Evolutionary conservation across 345 rosid species (phyloP).

Genomic region (Arabidopsis suecica): DNA sequence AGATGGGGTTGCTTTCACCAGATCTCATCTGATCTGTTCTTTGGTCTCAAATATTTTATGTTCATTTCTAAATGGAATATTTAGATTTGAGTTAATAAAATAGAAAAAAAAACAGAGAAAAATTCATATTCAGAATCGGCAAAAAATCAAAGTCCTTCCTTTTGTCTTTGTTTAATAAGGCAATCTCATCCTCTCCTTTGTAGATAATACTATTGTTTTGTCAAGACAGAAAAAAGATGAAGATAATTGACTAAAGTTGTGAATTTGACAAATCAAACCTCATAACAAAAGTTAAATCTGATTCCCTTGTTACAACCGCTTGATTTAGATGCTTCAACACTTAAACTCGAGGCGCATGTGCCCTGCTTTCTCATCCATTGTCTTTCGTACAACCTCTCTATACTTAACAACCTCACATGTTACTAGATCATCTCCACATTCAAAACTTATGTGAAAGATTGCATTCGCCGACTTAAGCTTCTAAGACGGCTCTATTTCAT

Average conservation of each 20-base stretch:
- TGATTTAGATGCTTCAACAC: not conserved
- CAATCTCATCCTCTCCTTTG: not conserved
- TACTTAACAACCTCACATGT: not conserved
- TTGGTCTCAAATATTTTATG: not conserved
- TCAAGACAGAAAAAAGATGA: too few species aligned
- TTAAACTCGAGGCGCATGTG: conserved; percentile 6
- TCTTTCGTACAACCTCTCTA: too few species aligned
- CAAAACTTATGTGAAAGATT: too few species aligned
- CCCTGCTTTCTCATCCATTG: not conserved
- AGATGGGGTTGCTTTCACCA: not conserved
- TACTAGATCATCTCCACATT: not conserved
- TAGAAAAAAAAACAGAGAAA: not conserved
- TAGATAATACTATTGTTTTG: not conserved
- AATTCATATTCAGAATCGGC: not conserved
- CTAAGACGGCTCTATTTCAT: not conserved
- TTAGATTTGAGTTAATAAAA: not conserved
- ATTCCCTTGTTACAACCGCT: not conserved
- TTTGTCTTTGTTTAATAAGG: not conserved
- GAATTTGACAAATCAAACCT: not conserved
- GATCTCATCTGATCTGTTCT: not conserved
- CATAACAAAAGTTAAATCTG: not conserved
- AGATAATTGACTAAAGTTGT: not conserved
- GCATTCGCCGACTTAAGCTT: too few species aligned
- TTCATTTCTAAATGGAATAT: not conserved
- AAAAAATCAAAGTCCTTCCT: not conserved